These are phyloP conservation scores for Raphanus sativus DNA, from an alignment of 345 rosid genomes.

Conservation along the genomic window DNA sequence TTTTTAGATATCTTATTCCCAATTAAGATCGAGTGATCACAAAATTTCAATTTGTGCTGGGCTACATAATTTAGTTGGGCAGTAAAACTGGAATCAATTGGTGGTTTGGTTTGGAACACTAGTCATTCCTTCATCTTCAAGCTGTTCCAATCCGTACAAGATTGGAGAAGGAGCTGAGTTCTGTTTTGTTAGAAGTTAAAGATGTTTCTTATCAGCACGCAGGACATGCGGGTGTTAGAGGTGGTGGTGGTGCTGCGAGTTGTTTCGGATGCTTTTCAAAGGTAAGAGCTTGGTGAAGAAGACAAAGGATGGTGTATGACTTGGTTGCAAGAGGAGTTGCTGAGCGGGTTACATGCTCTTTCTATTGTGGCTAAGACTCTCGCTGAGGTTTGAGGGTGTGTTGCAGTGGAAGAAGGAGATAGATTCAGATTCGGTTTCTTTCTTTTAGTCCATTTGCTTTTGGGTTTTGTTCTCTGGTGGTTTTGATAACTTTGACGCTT, in stretches of 20 bases:
- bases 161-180: slow-evolving; percentile 63
- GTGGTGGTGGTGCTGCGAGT: slow-evolving; percentile 29
- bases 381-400: slow-evolving; percentile 23
- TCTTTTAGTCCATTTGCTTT: slow-evolving; percentile 10
- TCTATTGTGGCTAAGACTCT: slow-evolving; percentile 41
- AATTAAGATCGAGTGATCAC: too few relatives aligned
- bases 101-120: too few relatives aligned
- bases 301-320: slow-evolving; percentile 35
- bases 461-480: slow-evolving; percentile 4
- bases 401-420: not conserved
- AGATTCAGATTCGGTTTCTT: slow-evolving; percentile 20
- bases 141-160: too few relatives aligned
- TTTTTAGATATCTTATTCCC: not conserved
- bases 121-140: too few relatives aligned
- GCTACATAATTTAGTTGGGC: too few relatives aligned
- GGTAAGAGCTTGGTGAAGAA: slow-evolving; percentile 39
- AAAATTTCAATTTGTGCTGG: too few relatives aligned
- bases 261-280: slow-evolving; percentile 34
- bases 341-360: slow-evolving; percentile 39
- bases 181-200: slow-evolving; percentile 61
- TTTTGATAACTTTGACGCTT: too few relatives aligned
- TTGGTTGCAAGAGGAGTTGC: slow-evolving; percentile 35
- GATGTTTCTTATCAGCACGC: slow-evolving; percentile 80
- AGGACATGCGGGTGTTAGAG: slow-evolving; percentile 48
- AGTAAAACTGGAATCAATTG: too few relatives aligned